phyloP scores from a whole-genome alignment of 2,329 filamentous ascomycete species.

The Sporothrix curviconia region DNA sequence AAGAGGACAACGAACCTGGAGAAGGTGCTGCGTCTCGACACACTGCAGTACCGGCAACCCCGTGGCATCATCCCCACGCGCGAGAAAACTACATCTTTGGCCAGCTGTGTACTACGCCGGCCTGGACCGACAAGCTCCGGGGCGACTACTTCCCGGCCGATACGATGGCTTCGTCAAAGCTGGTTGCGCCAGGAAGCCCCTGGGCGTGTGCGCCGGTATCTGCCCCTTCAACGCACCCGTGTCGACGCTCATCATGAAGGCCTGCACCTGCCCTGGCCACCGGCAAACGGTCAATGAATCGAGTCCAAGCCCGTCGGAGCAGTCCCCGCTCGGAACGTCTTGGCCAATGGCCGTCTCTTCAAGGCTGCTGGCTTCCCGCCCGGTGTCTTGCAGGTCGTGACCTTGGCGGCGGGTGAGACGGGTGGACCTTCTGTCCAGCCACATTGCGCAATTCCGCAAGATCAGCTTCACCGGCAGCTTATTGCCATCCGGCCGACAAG shows the following conservation, averaged over 20 bases:
- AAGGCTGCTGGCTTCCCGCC: slow-evolving; percentile 62
- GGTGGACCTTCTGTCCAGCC: slow-evolving; percentile 17
- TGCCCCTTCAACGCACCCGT: slow-evolving; percentile 38
- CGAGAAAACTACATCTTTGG: slow-evolving; percentile 10
- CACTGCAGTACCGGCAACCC: slow-evolving; percentile 12
- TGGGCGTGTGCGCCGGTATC: slow-evolving; percentile 13
- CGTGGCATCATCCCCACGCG: slow-evolving; percentile 10
- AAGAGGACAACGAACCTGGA: not conserved
- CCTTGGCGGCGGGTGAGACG: slow-evolving; percentile 50
- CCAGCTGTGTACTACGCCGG: slow-evolving; percentile 21
- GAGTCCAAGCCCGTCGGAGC: slow-evolving; percentile 52
- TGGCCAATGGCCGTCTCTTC: slow-evolving; percentile 55
- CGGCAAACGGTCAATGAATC: slow-evolving; percentile 49
- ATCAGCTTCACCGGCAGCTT: slow-evolving; percentile 56
- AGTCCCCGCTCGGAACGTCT: slow-evolving; percentile 48
- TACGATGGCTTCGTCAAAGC: slow-evolving; percentile 36
- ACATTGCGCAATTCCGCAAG: slow-evolving; percentile 46
- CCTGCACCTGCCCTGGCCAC: slow-evolving; percentile 53
- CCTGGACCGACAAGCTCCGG: slow-evolving; percentile 33
- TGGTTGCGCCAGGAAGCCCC: slow-evolving; percentile 9
- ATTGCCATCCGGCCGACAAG: slow-evolving; percentile 48
- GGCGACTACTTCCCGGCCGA: slow-evolving; percentile 36
- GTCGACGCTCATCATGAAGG: slow-evolving; percentile 60
- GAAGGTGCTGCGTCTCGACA: not conserved
- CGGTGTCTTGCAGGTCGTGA: slow-evolving; percentile 61